Evolutionary conservation across 306 rosid species (phyloP).

Genomic region (Prunus mira): DNA sequence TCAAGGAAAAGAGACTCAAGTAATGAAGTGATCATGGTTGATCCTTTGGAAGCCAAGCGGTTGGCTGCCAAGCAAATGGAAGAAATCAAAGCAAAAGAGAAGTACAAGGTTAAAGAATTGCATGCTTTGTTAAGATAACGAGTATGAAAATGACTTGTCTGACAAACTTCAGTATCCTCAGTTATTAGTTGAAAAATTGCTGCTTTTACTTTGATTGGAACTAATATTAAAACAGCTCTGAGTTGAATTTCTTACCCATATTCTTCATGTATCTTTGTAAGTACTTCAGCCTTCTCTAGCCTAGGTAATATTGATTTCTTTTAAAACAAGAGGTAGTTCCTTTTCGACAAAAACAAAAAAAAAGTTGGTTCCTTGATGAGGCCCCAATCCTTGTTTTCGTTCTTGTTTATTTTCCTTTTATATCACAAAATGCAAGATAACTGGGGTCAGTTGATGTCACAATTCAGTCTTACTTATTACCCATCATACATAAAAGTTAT

Average conservation of each 20-base stretch:
- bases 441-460: neutral
- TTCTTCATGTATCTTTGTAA: neutral
- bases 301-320: neutral
- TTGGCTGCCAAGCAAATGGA: conserved; percentile 89
- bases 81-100: conserved; percentile 70
- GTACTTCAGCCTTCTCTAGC: neutral
- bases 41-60: conserved; percentile 91
- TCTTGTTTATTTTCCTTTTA: neutral
- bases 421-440: neutral
- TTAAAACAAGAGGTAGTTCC: neutral
- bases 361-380: neutral
- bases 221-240: neutral
- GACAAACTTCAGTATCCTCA: neutral
- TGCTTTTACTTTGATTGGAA: neutral
- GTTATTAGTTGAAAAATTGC: neutral
- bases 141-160: neutral
- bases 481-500: conserved; percentile 2
- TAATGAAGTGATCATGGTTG: conserved; percentile 75
- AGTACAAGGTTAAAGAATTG: conserved; percentile 53
- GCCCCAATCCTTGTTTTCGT: neutral
- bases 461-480: neutral
- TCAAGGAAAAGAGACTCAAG: conserved; percentile 45
- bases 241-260: neutral
- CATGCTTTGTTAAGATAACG: neutral
- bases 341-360: too few species aligned